Evolutionary conservation across 768 basidiomycete species (phyloP).

Genomic region (Pisolithus microcarpus): DNA sequence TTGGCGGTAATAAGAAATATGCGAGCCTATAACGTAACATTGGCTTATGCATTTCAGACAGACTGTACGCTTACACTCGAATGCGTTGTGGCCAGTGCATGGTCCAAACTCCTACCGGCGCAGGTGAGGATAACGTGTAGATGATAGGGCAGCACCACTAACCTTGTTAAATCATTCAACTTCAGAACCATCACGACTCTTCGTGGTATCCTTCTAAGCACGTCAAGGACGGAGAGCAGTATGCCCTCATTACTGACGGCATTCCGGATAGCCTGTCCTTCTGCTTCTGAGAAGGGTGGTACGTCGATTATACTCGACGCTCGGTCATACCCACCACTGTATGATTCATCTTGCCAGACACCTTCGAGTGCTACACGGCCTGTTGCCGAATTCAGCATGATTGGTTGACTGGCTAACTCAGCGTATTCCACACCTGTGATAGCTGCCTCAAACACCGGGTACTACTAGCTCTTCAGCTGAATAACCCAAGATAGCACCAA

Average conservation of each 20-base stretch:
- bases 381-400: conserved; percentile 2
- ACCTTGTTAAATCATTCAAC: conserved; percentile 80
- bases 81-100: conserved; percentile 82
- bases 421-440: conserved; percentile 55
- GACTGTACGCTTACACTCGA: conserved; percentile 45
- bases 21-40: conserved; percentile 44
- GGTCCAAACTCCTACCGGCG: conserved; percentile 60
- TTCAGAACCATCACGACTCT: conserved; percentile 80
- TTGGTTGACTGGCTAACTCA: not conserved
- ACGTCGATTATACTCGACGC: conserved; percentile 74
- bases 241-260: conserved; percentile 79
- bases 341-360: conserved; percentile 38
- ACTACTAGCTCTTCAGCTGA: conserved; percentile 40
- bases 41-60: not conserved
- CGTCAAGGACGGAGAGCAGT: conserved; percentile 77
- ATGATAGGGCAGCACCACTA: conserved; percentile 8
- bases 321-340: conserved; percentile 40
- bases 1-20: conserved; percentile 89
- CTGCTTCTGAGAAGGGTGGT: conserved; percentile 61
- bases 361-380: conserved; percentile 69
- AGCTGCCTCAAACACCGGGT: conserved; percentile 91
- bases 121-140: not conserved
- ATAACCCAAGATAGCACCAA: not conserved
- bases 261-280: conserved; percentile 73
- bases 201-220: conserved; percentile 80